Percentiles rank a stretch among this genome's conserved stretches.
Conservation (phyloP, 805 yeast species). For the Metschnikowia chrysomelidarum region DNA sequence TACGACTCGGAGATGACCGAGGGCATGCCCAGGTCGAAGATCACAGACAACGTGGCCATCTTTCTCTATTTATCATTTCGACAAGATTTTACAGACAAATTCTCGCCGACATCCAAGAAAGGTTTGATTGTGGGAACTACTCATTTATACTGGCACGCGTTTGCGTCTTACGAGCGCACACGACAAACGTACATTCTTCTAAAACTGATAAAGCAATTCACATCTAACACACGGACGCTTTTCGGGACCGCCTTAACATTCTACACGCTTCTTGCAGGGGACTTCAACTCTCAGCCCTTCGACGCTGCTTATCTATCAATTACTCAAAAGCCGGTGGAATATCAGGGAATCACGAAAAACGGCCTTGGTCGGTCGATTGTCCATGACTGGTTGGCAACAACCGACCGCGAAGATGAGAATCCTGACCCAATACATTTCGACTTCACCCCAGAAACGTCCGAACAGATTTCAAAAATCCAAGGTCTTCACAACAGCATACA, state of each 20-base stretch:
- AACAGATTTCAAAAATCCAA: slow-evolving; percentile 47
- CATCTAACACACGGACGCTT: slow-evolving; percentile 40
- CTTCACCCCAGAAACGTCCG: slow-evolving; percentile 4
- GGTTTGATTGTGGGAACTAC: slow-evolving; percentile 81
- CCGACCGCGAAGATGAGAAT: slow-evolving; percentile 4
- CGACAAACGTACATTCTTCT: slow-evolving; percentile 75
- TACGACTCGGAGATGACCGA: slow-evolving; percentile 59
- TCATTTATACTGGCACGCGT: slow-evolving; percentile 95
- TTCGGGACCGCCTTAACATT: slow-evolving; percentile 23
- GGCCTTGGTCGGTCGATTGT: slow-evolving; percentile 66
- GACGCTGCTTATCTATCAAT: slow-evolving; percentile 81
- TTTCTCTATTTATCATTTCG: slow-evolving; percentile 54
- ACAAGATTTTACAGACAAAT: slow-evolving; percentile 29
- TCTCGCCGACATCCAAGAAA: slow-evolving; percentile 16
- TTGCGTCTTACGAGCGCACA: slow-evolving; percentile 86
- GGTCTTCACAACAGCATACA: slow-evolving; percentile 22
- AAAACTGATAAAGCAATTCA: slow-evolving; percentile 54
- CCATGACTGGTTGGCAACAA: slow-evolving; percentile 37
- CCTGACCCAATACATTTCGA: slow-evolving; percentile 9
- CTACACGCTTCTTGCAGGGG: slow-evolving; percentile 74
- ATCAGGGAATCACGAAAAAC: slow-evolving; percentile 47
- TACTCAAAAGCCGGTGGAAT: slow-evolving; percentile 60
- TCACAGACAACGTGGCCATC: slow-evolving; percentile 72
- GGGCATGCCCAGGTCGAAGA: slow-evolving; percentile 44
- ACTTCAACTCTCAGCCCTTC: slow-evolving; percentile 77